Evolutionary conservation across 192 early-diverging fungal species (phyloP).

Genomic region (Helicostylum pulchrum): DNA sequence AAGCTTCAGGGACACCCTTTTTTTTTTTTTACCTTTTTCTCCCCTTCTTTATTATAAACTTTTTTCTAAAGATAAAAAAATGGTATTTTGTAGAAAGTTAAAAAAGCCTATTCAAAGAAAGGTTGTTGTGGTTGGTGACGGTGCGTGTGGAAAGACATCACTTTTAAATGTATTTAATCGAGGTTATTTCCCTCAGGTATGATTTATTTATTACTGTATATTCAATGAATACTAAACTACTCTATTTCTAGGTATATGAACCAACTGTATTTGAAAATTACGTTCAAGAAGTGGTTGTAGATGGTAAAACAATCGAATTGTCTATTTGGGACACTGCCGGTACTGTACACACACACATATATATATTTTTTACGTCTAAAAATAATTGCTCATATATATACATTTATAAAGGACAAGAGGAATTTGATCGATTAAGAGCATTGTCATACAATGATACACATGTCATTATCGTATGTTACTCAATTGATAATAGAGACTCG

Average conservation of each 20-base stretch:
- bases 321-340: constrained; percentile 40
- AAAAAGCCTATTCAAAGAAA: constrained; percentile 29
- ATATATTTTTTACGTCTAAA: too few species aligned
- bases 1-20: neutral
- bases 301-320: constrained; percentile 2
- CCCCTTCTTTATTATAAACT: neutral
- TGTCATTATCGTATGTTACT: constrained; percentile 35
- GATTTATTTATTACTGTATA: neutral
- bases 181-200: constrained; percentile 80
- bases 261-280: constrained; percentile 43
- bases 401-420: constrained; percentile 27
- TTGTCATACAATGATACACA: constrained; percentile 34
- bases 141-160: constrained; percentile 81
- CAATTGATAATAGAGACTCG: constrained; percentile 30
- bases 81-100: constrained; percentile 14
- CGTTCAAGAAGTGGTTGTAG: constrained; percentile 31
- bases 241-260: constrained; percentile 29
- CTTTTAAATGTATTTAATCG: constrained; percentile 74
- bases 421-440: constrained; percentile 28
- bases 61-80: neutral
- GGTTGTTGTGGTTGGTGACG: constrained; percentile 57
- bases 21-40: neutral
- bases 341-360: constrained; percentile 1
- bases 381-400: neutral
- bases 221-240: neutral